Percentiles rank a stretch among this genome's conserved stretches.
These are phyloP conservation scores for Westerdykella sp. DNA, from an alignment of 2,329 filamentous ascomycete genomes.

Conservation along the genomic window DNA sequence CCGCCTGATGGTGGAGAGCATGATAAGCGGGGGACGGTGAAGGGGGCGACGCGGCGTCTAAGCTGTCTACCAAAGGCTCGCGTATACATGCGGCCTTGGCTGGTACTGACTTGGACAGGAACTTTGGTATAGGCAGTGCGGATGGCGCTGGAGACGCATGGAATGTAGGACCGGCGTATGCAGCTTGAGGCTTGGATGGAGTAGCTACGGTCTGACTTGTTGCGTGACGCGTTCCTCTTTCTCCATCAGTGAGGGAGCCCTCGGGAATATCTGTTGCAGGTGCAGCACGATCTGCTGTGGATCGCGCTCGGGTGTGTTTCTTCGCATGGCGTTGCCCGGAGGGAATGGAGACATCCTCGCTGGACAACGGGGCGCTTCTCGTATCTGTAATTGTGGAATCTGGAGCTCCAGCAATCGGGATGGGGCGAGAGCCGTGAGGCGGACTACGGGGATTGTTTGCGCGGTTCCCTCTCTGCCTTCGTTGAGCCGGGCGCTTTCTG, in stretches of 20 bases:
- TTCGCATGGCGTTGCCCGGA: slow-evolving; percentile 21
- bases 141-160: slow-evolving; percentile 91
- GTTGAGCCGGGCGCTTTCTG: slow-evolving; percentile 20
- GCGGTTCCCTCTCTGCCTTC: slow-evolving; percentile 30
- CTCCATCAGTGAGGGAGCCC: slow-evolving; percentile 25
- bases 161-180: slow-evolving; percentile 90
- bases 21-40: slow-evolving; percentile 48
- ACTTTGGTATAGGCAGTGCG: slow-evolving; percentile 82
- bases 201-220: slow-evolving; percentile 19
- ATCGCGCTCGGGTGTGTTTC: slow-evolving; percentile 28
- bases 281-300: slow-evolving; percentile 23
- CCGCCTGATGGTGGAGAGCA: slow-evolving; percentile 37
- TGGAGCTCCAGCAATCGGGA: no score
- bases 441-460: slow-evolving; percentile 9
- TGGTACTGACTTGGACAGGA: slow-evolving; percentile 69
- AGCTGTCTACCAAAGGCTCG: slow-evolving; percentile 44
- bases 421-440: no score
- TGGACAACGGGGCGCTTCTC: slow-evolving; percentile 24
- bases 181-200: slow-evolving; percentile 38
- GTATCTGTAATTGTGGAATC: no score
- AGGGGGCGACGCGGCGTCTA: slow-evolving; percentile 39
- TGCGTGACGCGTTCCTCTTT: slow-evolving; percentile 7
- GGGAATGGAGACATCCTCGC: slow-evolving; percentile 23
- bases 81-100: slow-evolving; percentile 47
- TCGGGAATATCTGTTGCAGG: slow-evolving; percentile 11